Evolutionary conservation across 768 basidiomycete genomes (phyloP).

Genomic region (Hysterangium stoloniferum): DNA sequence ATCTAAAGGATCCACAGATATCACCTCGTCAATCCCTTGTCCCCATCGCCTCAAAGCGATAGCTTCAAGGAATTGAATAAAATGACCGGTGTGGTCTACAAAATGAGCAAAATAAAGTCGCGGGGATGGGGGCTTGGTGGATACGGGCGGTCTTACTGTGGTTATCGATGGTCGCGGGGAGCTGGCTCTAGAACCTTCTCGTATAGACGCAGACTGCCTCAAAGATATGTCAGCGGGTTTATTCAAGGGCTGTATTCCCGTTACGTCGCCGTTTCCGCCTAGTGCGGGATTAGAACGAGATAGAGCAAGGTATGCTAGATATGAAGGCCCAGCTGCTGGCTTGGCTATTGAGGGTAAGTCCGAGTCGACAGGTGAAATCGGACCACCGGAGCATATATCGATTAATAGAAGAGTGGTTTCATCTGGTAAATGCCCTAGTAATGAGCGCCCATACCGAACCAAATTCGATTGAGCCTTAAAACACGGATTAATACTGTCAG

Average conservation of each 20-base stretch:
- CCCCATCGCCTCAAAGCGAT: slow-evolving; percentile 77
- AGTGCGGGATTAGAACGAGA: slow-evolving; percentile 43
- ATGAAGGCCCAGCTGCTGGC: slow-evolving; percentile 42
- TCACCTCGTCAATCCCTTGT: slow-evolving; percentile 45
- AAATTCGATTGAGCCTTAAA: slow-evolving; percentile 80
- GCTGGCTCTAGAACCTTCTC: slow-evolving; percentile 26
- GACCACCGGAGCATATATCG: slow-evolving; percentile 75
- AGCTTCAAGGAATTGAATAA: slow-evolving; percentile 82
- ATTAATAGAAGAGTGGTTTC: slow-evolving; percentile 89
- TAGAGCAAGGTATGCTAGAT: slow-evolving; percentile 74
- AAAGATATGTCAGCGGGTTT: too few species aligned
- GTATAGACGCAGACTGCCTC: slow-evolving; percentile 31
- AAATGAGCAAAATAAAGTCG: slow-evolving; percentile 90
- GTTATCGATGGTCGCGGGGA: slow-evolving; percentile 22
- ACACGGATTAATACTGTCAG: background rate
- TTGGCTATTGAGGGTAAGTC: slow-evolving; percentile 22
- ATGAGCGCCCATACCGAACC: slow-evolving; percentile 78
- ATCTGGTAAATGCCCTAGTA: slow-evolving; percentile 74
- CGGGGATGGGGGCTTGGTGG: slow-evolving; percentile 60
- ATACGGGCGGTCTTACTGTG: slow-evolving; percentile 3
- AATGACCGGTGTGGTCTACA: slow-evolving; percentile 77
- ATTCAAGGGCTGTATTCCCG: too few species aligned
- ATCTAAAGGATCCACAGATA: slow-evolving; percentile 18
- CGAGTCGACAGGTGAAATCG: slow-evolving; percentile 30
- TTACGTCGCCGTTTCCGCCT: slow-evolving; percentile 9